These are phyloP conservation scores for Trichoderma sp. DNA, from an alignment of 2,329 filamentous ascomycete species.

Conservation along the genomic window DNA sequence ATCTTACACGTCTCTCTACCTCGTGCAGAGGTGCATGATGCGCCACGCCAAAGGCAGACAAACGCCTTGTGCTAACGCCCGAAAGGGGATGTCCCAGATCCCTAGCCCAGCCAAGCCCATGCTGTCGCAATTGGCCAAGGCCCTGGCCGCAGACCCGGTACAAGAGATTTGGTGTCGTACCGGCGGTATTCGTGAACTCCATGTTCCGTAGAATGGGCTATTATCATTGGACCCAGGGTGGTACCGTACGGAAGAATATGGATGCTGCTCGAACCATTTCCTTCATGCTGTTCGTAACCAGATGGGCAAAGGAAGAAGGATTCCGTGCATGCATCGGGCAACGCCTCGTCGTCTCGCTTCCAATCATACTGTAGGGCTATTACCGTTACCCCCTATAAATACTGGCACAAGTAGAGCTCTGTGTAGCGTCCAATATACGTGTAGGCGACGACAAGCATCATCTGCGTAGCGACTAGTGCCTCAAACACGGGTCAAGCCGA, in stretches of 20 bases:
- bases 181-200: neutral
- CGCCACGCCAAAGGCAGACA: constrained; percentile 23
- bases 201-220: neutral
- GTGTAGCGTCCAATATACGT: neutral
- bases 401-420: neutral
- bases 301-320: neutral
- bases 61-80: constrained; percentile 17
- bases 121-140: constrained; percentile 9
- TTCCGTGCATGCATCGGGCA: neutral
- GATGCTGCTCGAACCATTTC: neutral
- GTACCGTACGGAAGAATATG: neutral
- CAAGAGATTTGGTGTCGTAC: constrained; percentile 3
- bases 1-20: neutral
- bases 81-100: constrained; percentile 18
- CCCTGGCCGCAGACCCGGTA: constrained; percentile 13
- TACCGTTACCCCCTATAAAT: neutral
- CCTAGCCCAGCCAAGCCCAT: neutral
- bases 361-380: too few species aligned
- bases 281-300: neutral
- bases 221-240: neutral
- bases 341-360: neutral
- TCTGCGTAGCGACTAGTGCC: neutral
- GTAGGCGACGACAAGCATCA: neutral
- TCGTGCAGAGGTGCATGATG: constrained; percentile 8
- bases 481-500: constrained; percentile 2